A percentile compares a stretch with the other conserved stretches of the same genome.
Conservation (phyloP, 768 basidiomycete genomes). For the Termitomyces sp. region DNA sequence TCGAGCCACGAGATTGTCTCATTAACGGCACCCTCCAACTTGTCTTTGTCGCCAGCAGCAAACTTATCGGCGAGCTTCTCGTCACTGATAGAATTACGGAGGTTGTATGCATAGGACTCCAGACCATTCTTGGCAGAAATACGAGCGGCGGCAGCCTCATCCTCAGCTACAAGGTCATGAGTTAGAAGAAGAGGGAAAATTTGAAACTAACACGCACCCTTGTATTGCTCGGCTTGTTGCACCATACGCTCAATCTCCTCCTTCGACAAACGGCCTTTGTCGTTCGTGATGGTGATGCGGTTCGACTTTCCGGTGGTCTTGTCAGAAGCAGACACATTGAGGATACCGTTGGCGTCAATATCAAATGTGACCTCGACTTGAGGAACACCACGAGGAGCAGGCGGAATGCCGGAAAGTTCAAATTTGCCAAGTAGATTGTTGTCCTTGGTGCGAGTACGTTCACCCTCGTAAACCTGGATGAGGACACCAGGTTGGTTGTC, state of each 20-base stretch:
- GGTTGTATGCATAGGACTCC: constrained; percentile 94
- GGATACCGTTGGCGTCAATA: constrained; percentile 93
- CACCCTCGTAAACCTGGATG: constrained; percentile 98
- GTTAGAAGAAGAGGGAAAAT: background rate
- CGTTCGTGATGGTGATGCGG: constrained; percentile 92
- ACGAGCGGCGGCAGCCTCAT: constrained; percentile 79
- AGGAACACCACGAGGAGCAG: constrained; percentile 96
- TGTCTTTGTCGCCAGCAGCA: constrained; percentile 78
- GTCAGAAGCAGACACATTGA: constrained; percentile 93
- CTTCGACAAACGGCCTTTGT: constrained; percentile 95
- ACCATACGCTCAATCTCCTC: constrained; percentile 99
- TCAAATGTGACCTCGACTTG: constrained; percentile 98
- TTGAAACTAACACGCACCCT: constrained; percentile 34
- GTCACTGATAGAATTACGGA: constrained; percentile 83
- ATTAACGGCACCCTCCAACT: constrained; percentile 76
- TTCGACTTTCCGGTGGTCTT: constrained; percentile 97
- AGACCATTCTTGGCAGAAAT: constrained; percentile 87
- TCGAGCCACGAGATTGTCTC: constrained; percentile 88
- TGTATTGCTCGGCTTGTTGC: constrained; percentile 89
- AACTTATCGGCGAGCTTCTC: constrained; percentile 88
- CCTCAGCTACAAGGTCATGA: constrained; percentile 52
- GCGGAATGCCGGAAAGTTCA: constrained; percentile 93
- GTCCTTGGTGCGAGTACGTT: constrained; percentile 97
- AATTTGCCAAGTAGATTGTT: constrained; percentile 99
- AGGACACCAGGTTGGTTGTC: constrained; percentile 99